Evolutionary conservation across 2,329 filamentous ascomycete species (phyloP), one percentile per base, ranked within the genome.

Genomic region (Fusarium sp.): DNA sequence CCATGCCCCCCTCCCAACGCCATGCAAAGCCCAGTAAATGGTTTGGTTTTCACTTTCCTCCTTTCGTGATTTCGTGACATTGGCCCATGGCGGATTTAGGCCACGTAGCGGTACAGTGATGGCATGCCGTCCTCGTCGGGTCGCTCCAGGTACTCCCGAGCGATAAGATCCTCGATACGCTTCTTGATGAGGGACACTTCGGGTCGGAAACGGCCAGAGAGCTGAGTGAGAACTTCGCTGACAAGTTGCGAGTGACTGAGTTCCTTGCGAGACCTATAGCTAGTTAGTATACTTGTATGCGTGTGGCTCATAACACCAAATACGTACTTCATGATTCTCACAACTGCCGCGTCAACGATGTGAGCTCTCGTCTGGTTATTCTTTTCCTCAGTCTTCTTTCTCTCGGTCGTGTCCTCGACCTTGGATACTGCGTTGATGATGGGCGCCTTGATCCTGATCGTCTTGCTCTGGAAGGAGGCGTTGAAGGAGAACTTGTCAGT

Each of bases 381-480:
- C 86, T 93, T 93, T 77, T 92, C 89, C 80, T 95, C 92, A 0
- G 93, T 96, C 61, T 90, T 90, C 82, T 90, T 91, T 57, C 91
- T 85, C 82, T 93, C 91, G 4, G 89, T 86, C 73, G 89, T 85
- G 62, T 90, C 94, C 83, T 98, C 96, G 1, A 97, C 93, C 83
- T 94, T 96, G 80, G 94, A 97, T 20, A 92, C 89, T 1, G 91
- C 90, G 59, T 90, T 93, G 75, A 98, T 93, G 6, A 96, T 93
- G 24, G 94, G 94, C 22, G 96, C 94, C 82, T 97, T 97, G 83
- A 98, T 94, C 81, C 94, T 94, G 78, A 96, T 89, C 59, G 93
- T 91, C 80, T 94, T 95, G 84, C 93, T 95, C 57, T 90, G 87
- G 83, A 98, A 98, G 16, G 90, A 87, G 35, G 91, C 86, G 80